These are phyloP conservation scores for Dothistroma septosporum DNA, from an alignment of 2,329 filamentous ascomycete species.

Conservation along the genomic window DNA sequence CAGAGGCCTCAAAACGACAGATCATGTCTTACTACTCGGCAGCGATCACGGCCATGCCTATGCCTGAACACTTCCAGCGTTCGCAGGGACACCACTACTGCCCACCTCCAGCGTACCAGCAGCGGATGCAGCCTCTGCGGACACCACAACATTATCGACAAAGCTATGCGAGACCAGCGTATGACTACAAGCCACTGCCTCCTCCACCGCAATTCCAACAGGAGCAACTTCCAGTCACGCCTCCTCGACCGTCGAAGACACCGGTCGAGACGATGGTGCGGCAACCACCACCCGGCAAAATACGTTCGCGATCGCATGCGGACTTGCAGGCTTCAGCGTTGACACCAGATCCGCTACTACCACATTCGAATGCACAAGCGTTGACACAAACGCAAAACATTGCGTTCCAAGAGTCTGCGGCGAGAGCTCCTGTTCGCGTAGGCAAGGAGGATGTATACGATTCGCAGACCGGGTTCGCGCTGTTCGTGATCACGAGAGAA, in stretches of 20 bases:
- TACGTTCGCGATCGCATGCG: constrained; percentile 1
- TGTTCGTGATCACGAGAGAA: constrained; percentile 19
- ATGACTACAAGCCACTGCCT: constrained; percentile 4
- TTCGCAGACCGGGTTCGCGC: constrained; percentile 8
- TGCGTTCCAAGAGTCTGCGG: constrained; percentile 16
- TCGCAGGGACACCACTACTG: not conserved
- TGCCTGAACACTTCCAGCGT: constrained; percentile 12
- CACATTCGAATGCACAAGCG: constrained; percentile 23
- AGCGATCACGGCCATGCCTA: constrained; percentile 8
- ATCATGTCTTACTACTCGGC: constrained; percentile 9
- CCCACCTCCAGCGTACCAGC: not conserved
- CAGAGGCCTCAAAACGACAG: constrained; percentile 5
- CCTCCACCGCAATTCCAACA: not conserved
- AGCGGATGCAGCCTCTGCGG: not conserved
- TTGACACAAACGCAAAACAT: constrained; percentile 19
- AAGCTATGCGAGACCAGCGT: constrained; percentile 1
- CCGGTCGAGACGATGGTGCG: not conserved
- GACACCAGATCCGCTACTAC: constrained; percentile 22
- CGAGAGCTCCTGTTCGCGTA: constrained; percentile 18
- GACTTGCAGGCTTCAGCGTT: constrained; percentile 8
- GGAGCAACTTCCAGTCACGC: constrained; percentile 6
- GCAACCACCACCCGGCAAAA: not conserved
- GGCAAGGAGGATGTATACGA: constrained; percentile 19
- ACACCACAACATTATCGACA: constrained; percentile 2
- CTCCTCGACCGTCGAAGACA: constrained; percentile 8